Conservation (phyloP, 768 basidiomycete species). For the Vishniacozyma victoriae region DNA sequence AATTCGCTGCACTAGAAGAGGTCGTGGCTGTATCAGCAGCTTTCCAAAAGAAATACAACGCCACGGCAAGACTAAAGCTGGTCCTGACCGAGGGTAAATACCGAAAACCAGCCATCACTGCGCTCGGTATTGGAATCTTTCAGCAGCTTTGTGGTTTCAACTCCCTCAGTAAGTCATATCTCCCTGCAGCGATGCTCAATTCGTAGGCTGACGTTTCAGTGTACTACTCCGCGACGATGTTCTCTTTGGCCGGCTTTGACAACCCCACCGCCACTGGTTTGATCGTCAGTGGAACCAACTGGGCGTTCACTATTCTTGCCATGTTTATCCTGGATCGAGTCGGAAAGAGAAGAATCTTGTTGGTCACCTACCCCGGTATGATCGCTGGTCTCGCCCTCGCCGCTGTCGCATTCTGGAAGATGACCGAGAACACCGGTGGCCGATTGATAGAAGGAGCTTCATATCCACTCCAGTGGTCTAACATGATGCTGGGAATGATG, state of each 20-base stretch:
- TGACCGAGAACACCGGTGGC: slow-evolving; percentile 16
- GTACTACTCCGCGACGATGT: slow-evolving; percentile 33
- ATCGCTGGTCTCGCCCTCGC: slow-evolving; percentile 24
- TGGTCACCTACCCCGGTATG: slow-evolving; percentile 27
- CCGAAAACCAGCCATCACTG: slow-evolving; percentile 22
- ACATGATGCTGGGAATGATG: slow-evolving; percentile 23
- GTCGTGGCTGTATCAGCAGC: slow-evolving; percentile 12
- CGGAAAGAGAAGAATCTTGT: slow-evolving; percentile 26
- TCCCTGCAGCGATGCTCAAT: background rate
- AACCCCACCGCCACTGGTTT: slow-evolving; percentile 25
- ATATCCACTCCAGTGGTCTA: slow-evolving; percentile 24
- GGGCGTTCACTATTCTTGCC: slow-evolving; percentile 28
- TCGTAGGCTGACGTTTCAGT: background rate
- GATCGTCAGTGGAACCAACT: slow-evolving; percentile 28
- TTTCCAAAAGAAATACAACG: slow-evolving; percentile 8
- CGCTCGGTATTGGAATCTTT: slow-evolving; percentile 25
- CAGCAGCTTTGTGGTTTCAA: slow-evolving; percentile 38
- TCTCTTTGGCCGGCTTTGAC: slow-evolving; percentile 23
- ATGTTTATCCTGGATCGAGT: slow-evolving; percentile 30
- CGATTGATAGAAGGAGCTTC: slow-evolving; percentile 13
- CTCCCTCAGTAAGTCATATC: slow-evolving; percentile 13
- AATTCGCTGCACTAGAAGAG: slow-evolving; percentile 23
- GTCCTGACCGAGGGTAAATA: slow-evolving; percentile 18
- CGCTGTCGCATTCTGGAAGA: slow-evolving; percentile 25
- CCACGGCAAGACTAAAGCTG: slow-evolving; percentile 7